Conservation (phyloP, 306 rosid species). For the Betula pendula region DNA sequence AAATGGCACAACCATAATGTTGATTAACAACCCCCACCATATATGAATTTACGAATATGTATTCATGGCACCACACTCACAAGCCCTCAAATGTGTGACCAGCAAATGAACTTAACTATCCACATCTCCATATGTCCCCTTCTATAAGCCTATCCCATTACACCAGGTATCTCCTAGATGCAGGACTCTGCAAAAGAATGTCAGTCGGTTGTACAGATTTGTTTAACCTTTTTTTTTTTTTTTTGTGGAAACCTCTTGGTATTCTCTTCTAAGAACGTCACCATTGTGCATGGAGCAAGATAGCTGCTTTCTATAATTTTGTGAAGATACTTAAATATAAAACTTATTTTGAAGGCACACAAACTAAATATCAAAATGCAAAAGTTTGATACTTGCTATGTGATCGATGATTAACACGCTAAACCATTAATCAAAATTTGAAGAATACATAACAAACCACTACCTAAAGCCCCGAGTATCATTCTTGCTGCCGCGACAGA, state of each 20-base stretch:
- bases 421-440: conserved; percentile 11
- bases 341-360: neutral
- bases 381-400: neutral
- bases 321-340: neutral
- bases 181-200: neutral
- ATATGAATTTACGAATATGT: neutral
- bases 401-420: neutral
- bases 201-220: too few species aligned
- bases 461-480: conserved; percentile 97
- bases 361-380: neutral
- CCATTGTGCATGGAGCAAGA: neutral
- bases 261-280: neutral
- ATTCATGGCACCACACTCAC: neutral
- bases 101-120: neutral
- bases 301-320: neutral
- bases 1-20: neutral
- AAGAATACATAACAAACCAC: conserved; percentile 20
- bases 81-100: neutral
- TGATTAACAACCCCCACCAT: neutral
- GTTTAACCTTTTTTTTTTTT: too few species aligned
- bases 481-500: conserved; percentile 91
- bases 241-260: too few species aligned
- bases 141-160: conserved; percentile 3
- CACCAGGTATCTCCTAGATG: neutral
- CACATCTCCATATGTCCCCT: neutral